Base-by-base conservation (phyloP, 352 stramenopile genomes). In the Phytophthora ohioensis region DNA sequence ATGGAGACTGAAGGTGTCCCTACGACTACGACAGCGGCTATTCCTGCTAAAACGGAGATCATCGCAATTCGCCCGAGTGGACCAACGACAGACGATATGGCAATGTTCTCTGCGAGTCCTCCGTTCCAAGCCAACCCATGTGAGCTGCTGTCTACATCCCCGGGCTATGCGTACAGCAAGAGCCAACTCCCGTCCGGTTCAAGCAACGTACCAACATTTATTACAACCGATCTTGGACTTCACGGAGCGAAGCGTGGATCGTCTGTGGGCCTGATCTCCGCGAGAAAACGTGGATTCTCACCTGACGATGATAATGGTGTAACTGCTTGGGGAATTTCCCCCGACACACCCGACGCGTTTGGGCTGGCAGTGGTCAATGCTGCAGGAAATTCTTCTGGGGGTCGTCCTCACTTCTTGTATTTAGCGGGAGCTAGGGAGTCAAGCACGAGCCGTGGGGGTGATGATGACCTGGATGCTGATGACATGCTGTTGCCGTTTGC, bases 121-220 rank as follows among this genome's bases (percentile, higher is more conserved):
- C 82, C 84, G 10, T 92, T 92, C 30, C 78, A 91, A 67, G 74
- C 80, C 4, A 92, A 92, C 48, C 84, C 87, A 1, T 78, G 79
- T 11, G 87, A 94, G 47, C 45, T 93, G 34, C 64, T 92, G 6
- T 94, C 85, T 3, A 92, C 84, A 2, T 92, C 87, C 3, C 87
- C 87, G 32, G 87, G 81, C 0, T 92, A 92, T 60, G 88, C 80
- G 11, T 89, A 91, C 70, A 90, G 75, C 64, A 94, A 90, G 65
- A 87, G 89, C 34, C 91, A 81, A 43, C 71, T 85, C 52, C 61
- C 67, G 45, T 81, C 82, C 21, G 63, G 76, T 42, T 73, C 77
- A 5, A 81, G 84, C 21, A 83, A 69, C 32, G 43, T 80, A 8
- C 82, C 82, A 5, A 88, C 83, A 11, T 88, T 92, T 47, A 65